Percentiles rank a stretch among this genome's conserved stretches.
phyloP scores from a whole-genome alignment of 2,329 filamentous ascomycete genomes.

The Phialocephala subalpina region DNA sequence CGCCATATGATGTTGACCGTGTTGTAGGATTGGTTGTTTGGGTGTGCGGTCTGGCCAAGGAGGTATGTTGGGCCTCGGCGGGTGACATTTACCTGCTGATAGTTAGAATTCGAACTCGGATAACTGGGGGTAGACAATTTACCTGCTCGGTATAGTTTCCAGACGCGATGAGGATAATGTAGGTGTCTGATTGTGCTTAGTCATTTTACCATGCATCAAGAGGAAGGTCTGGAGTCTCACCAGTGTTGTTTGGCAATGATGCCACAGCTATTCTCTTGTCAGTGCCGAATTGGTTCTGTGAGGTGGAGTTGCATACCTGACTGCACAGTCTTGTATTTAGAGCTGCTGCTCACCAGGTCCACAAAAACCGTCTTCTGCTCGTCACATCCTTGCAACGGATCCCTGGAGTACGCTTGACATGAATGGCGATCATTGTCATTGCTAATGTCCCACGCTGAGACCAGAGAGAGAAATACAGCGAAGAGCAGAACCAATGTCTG shows the following conservation, averaged over 20 bases:
- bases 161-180: conserved; percentile 65
- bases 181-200: conserved; percentile 31
- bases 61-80: conserved; percentile 67
- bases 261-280: conserved; percentile 33
- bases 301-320: conserved; percentile 32
- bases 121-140: neutral
- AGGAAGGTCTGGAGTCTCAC: conserved; percentile 20
- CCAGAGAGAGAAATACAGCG: conserved; percentile 17
- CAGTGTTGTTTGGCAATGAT: conserved; percentile 40
- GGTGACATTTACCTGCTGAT: conserved; percentile 66
- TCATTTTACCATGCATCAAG: neutral
- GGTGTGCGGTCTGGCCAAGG: conserved; percentile 56
- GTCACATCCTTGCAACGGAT: conserved; percentile 41
- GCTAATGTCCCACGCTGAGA: conserved; percentile 36
- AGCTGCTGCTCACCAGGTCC: conserved; percentile 20
- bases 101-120: conserved; percentile 44
- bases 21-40: conserved; percentile 43
- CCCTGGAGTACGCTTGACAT: conserved; percentile 32
- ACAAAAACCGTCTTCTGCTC: conserved; percentile 34
- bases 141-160: conserved; percentile 64
- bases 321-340: conserved; percentile 38
- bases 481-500: conserved; percentile 16
- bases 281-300: conserved; percentile 2
- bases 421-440: conserved; percentile 31
- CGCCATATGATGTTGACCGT: conserved; percentile 66